Conservation (phyloP, 345 rosid genomes). For the Cochlearia excelsa region DNA sequence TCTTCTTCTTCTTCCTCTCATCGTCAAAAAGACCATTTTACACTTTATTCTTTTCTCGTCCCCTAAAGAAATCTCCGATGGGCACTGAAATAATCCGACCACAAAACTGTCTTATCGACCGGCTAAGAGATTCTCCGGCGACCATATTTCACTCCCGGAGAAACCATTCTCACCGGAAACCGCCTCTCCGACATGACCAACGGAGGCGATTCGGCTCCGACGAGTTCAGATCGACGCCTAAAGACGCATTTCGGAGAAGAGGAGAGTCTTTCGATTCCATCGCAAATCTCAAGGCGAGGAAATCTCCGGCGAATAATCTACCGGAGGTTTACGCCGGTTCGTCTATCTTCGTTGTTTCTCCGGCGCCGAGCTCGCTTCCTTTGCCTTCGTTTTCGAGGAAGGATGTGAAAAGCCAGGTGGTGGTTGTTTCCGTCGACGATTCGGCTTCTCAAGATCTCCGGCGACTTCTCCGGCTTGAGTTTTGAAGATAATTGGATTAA, state of each 20-base stretch:
- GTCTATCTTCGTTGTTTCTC: constrained; percentile 47
- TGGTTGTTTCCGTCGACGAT: constrained; percentile 42
- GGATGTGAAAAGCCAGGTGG: constrained; percentile 25
- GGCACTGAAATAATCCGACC: constrained; percentile 82
- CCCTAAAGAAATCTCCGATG: constrained; percentile 38
- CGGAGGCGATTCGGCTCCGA: constrained; percentile 41
- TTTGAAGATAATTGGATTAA: constrained; percentile 12
- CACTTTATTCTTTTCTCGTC: not conserved
- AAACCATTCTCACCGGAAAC: constrained; percentile 42
- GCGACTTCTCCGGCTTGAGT: constrained; percentile 57
- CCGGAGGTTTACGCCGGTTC: constrained; percentile 60
- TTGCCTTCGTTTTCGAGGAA: constrained; percentile 58
- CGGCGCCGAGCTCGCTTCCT: constrained; percentile 66
- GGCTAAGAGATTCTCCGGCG: constrained; percentile 48
- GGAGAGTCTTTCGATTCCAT: constrained; percentile 53
- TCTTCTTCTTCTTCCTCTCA: constrained; percentile 15
- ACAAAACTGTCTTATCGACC: constrained; percentile 53
- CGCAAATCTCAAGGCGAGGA: constrained; percentile 33
- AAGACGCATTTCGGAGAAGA: constrained; percentile 41
- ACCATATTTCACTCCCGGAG: constrained; percentile 47
- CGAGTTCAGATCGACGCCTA: constrained; percentile 36
- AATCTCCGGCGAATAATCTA: constrained; percentile 15
- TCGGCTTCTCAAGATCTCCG: constrained; percentile 64
- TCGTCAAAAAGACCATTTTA: not conserved
- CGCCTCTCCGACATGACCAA: constrained; percentile 37